These are phyloP conservation scores for Carex pumila DNA, from an alignment of 176 grass and related monocot genomes.

Conservation along the genomic window DNA sequence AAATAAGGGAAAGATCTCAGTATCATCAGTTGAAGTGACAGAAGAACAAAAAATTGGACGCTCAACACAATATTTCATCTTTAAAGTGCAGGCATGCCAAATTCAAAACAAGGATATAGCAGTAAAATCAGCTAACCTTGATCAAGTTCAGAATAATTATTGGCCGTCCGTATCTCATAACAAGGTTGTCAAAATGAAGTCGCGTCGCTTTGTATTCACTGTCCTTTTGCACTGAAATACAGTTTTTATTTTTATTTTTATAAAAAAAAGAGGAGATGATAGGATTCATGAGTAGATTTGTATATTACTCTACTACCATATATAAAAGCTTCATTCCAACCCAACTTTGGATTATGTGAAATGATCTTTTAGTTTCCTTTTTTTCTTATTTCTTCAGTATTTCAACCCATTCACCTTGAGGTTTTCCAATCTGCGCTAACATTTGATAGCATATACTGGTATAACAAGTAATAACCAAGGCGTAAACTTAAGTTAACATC, in stretches of 20 bases:
- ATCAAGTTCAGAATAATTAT: conserved; percentile 99
- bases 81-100: not conserved
- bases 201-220: conserved; percentile 65
- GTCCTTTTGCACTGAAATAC: conserved; percentile 69
- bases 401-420: not conserved
- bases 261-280: not conserved
- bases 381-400: not conserved
- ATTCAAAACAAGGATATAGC: conserved; percentile 18
- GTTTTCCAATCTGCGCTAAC: not conserved
- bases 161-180: conserved; percentile 84
- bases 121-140: conserved; percentile 48
- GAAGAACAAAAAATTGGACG: not conserved
- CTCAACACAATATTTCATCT: not conserved
- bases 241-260: not conserved
- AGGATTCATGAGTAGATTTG: not conserved
- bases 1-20: conserved; percentile 13
- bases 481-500: not conserved
- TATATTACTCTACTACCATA: not conserved
- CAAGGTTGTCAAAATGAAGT: conserved; percentile 96
- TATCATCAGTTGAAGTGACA: not conserved
- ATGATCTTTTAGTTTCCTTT: not conserved
- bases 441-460: not conserved
- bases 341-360: not conserved
- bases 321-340: not conserved
- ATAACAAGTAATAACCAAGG: not conserved